Evolutionary conservation across 371 early-diverging fungal genomes (phyloP).

Genomic region (Apophysomyces sp.): DNA sequence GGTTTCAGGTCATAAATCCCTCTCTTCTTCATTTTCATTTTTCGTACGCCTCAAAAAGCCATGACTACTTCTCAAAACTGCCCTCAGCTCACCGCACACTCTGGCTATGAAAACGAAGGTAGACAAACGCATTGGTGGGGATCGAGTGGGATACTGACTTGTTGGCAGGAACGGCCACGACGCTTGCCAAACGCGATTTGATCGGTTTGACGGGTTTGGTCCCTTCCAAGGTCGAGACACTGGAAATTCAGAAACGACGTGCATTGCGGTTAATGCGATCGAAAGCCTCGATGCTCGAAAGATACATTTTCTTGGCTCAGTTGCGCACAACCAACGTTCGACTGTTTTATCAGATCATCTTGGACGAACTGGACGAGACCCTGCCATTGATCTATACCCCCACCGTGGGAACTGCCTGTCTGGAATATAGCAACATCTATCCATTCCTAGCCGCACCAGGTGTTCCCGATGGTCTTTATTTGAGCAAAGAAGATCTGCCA

Average conservation of each 20-base stretch:
- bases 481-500: conserved; percentile 68
- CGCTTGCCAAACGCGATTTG: conserved; percentile 42
- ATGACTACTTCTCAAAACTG: neutral
- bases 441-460: conserved; percentile 78
- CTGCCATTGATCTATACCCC: conserved; percentile 83
- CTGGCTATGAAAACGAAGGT: conserved; percentile 25
- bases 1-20: neutral
- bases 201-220: conserved; percentile 67
- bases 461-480: conserved; percentile 79
- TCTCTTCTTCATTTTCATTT: neutral
- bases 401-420: conserved; percentile 89
- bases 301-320: conserved; percentile 80
- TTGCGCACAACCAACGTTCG: conserved; percentile 74
- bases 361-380: conserved; percentile 69
- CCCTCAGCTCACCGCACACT: neutral
- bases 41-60: neutral
- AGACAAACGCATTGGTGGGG: no score
- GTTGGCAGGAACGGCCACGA: conserved; percentile 47
- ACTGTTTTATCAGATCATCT: conserved; percentile 78
- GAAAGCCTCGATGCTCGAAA: conserved; percentile 69
- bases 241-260: conserved; percentile 73
- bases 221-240: conserved; percentile 69
- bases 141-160: no score
- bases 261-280: conserved; percentile 67
- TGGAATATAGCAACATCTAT: conserved; percentile 85